A percentile compares a stretch with the other conserved stretches of the same genome.
phyloP scores from a whole-genome alignment of 306 rosid species.

The Castanea sativa region DNA sequence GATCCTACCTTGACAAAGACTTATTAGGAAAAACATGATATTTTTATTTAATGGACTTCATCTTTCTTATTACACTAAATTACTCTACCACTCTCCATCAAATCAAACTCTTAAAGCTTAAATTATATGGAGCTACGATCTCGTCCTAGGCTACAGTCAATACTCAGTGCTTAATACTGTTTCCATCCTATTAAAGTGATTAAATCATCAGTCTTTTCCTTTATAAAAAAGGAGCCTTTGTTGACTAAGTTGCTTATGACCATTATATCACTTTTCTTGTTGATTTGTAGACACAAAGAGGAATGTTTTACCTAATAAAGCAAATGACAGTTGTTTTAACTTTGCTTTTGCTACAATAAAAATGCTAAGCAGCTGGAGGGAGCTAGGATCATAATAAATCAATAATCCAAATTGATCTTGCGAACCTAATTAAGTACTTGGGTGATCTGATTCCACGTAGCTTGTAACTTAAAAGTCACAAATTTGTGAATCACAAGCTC shows the following conservation, averaged over 20 bases:
- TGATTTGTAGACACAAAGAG: conserved; percentile 43
- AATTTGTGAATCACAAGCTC: conserved; percentile 31
- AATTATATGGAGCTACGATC: conserved; percentile 2
- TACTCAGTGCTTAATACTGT: conserved; percentile 33
- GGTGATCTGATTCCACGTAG: conserved; percentile 34
- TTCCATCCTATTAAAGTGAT: conserved; percentile 20
- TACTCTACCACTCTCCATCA: conserved; percentile 9
- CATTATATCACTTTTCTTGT: conserved; percentile 35
- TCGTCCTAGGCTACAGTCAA: conserved; percentile 10
- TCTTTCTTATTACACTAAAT: conserved; percentile 7
- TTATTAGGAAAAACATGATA: not conserved
- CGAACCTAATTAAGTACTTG: conserved; percentile 14
- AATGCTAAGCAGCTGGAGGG: conserved; percentile 38
- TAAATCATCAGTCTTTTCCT: conserved; percentile 25
- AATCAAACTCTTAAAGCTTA: conserved; percentile 20
- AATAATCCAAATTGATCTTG: not conserved
- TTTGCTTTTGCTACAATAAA: conserved; percentile 7
- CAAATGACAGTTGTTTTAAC: conserved; percentile 25
- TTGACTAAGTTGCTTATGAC: conserved; percentile 45
- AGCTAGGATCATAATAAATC: not conserved
- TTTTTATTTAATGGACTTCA: conserved; percentile 12
- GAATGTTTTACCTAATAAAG: conserved; percentile 56
- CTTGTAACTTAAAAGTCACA: conserved; percentile 12
- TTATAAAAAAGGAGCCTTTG: conserved; percentile 14
- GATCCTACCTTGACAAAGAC: not conserved